Percentiles rank a stretch among this genome's conserved stretches.
These are phyloP conservation scores for Cucurbitaria berberidis DNA, from an alignment of 2,329 filamentous ascomycete species.

Conservation along the genomic window DNA sequence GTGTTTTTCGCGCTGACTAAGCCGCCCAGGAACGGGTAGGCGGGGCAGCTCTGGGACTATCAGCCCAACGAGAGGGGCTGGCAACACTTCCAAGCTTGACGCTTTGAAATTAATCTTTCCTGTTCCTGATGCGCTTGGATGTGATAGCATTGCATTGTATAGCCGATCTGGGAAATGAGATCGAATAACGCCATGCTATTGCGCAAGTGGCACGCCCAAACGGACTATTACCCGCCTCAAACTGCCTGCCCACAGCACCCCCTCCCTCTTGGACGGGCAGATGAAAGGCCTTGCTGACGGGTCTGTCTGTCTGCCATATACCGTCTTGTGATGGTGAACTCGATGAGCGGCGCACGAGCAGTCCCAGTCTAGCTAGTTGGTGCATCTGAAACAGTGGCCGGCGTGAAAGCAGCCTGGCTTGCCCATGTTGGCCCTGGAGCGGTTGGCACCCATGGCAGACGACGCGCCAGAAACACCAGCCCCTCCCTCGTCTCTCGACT, in stretches of 20 bases:
- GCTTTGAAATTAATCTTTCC: conserved; percentile 15
- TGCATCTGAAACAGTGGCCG: conserved; percentile 24
- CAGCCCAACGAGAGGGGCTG: neutral
- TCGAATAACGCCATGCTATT: conserved; percentile 3
- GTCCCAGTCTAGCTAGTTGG: conserved; percentile 8
- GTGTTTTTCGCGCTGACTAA: conserved; percentile 17
- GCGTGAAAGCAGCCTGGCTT: conserved; percentile 25
- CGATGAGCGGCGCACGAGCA: neutral
- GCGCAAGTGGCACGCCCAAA: conserved; percentile 7
- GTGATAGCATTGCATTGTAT: conserved; percentile 18
- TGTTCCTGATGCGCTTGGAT: conserved; percentile 28
- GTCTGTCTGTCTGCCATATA: no score
- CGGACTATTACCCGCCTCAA: conserved; percentile 9
- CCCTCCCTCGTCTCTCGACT: conserved; percentile 16
- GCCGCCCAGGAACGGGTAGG: conserved; percentile 10
- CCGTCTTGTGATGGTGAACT: neutral
- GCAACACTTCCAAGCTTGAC: neutral
- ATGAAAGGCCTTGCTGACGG: neutral
- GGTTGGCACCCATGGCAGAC: conserved; percentile 18
- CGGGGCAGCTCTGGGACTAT: conserved; percentile 6
- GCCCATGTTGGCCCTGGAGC: conserved; percentile 7
- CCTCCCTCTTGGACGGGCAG: neutral
- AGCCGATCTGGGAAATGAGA: conserved; percentile 7
- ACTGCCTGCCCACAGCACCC: conserved; percentile 3
- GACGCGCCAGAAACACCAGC: conserved; percentile 22